Evolutionary conservation across 2,329 filamentous ascomycete species (phyloP), one percentile per base, ranked within the genome.

Genomic region (Penicillium sp.): DNA sequence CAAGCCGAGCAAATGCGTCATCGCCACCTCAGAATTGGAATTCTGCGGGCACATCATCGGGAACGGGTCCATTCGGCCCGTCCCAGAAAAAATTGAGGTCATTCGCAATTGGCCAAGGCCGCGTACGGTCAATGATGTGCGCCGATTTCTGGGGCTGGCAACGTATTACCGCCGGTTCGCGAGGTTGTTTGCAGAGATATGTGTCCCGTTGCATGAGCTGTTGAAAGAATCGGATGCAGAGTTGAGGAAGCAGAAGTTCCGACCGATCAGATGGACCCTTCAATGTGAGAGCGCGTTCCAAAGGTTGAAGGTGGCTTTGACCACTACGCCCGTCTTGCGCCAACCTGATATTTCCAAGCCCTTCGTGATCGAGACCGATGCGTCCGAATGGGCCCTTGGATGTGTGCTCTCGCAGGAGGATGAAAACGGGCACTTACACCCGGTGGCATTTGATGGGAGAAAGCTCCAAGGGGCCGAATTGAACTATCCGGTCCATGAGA

Each of bases 401-500:
- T 5, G 18, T 9, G 5, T 5, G 5, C 9, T 22, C 5, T 22
- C 18, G 5, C 18, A 22, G 18, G 5, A 5, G 5, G 18, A 22
- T 9, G 18, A 5, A 22, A 9, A 22, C 27, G 32, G 32, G 43
- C 53, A 11, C 27, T 15, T 36, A 33, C 49, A 50, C 30, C 51
- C 47, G 25, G 34, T 53, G 28, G 38, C 40, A 9, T 60, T 43
- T 39, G 60, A 45, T 16, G 59, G 42, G 2, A 47, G 48, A 18
- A 60, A 52, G 32, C 39, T 54, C 7, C 32, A 14, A 2, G 13
- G 25, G 6, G 26, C 39, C 2, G 40, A 62, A 40, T 44, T 14
- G 10, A 51, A 55, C 30, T 61, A 62, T 37, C 30, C 55, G 11
- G 58, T 57, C 9, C 43, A 62, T 37, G 42, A 64, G 34, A 56